phyloP scores from a whole-genome alignment of 2,329 filamentous ascomycete genomes.

The Sarocladiaceae sp. region DNA sequence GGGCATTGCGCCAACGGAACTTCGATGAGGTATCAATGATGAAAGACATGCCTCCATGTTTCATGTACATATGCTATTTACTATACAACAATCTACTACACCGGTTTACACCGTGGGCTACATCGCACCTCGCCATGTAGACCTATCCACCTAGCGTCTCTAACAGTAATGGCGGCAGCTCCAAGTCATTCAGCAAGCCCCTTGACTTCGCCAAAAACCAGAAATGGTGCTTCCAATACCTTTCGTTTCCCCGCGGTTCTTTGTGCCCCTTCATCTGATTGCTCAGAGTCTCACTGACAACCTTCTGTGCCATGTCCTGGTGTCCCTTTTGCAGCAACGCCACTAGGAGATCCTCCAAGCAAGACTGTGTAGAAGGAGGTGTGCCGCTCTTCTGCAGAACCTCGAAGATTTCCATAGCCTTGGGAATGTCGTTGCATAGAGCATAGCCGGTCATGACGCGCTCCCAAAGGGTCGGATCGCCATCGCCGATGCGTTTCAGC shows the following conservation, averaged over 20 bases:
- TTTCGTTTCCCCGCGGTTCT: conserved; percentile 14
- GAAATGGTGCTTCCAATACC: conserved; percentile 46
- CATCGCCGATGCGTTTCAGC: conserved; percentile 26
- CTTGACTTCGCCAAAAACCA: conserved; percentile 42
- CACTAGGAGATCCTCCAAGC: conserved; percentile 38
- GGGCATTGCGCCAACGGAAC: too few species aligned
- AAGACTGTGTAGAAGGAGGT: conserved; percentile 36
- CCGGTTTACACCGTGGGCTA: too few species aligned
- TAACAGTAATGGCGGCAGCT: conserved; percentile 17
- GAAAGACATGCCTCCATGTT: too few species aligned
- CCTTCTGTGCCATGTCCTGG: conserved; percentile 22
- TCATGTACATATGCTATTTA: too few species aligned
- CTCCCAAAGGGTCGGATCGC: conserved; percentile 66
- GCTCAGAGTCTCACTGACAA: conserved; percentile 27
- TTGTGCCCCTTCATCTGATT: conserved; percentile 21
- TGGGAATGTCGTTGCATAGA: conserved; percentile 41
- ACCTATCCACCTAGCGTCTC: conserved; percentile 9
- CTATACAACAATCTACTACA: neutral
- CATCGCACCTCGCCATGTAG: too few species aligned
- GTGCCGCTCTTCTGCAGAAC: conserved; percentile 35
- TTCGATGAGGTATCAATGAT: too few species aligned
- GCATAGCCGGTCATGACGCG: conserved; percentile 66
- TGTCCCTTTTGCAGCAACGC: conserved; percentile 23
- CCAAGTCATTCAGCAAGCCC: conserved; percentile 27
- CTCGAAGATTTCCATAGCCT: conserved; percentile 46